Evolutionary conservation across 2,329 filamentous ascomycete species (phyloP).

Genomic region (Tolypocladium inflatum): DNA sequence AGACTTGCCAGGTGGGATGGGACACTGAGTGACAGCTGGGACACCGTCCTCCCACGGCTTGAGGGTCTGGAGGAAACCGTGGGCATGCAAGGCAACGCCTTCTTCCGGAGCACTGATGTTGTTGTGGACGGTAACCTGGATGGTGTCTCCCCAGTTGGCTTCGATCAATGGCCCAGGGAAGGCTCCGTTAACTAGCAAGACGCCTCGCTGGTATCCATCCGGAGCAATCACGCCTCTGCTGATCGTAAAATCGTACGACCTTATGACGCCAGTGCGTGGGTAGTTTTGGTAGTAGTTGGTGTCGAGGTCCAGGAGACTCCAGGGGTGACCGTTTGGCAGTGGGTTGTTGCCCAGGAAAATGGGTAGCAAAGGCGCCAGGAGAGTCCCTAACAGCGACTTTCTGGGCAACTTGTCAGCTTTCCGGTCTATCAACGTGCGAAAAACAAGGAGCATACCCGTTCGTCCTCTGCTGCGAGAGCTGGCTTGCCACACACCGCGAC

Average conservation of each 20-base stretch:
- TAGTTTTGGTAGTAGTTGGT: conserved; percentile 41
- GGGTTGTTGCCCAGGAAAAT: conserved; percentile 39
- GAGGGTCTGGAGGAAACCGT: conserved; percentile 38
- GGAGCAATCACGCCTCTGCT: conserved; percentile 40
- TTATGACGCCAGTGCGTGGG: conserved; percentile 44
- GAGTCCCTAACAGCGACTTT: conserved; percentile 30
- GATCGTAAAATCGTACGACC: conserved; percentile 45
- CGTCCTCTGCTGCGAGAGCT: conserved; percentile 22
- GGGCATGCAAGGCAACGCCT: conserved; percentile 43
- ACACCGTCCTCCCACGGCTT: conserved; percentile 45
- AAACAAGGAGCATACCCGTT: conserved; percentile 24
- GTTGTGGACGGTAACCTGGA: conserved; percentile 61
- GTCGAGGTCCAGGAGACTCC: conserved; percentile 33
- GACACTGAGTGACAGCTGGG: conserved; percentile 50
- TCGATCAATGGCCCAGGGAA: conserved; percentile 59
- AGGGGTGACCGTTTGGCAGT: conserved; percentile 38
- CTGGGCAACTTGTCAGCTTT: conserved; percentile 10
- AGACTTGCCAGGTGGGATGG: conserved; percentile 50
- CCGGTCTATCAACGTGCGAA: too few species aligned
- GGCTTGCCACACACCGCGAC: conserved; percentile 1
- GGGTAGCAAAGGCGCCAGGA: conserved; percentile 26
- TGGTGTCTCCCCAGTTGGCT: conserved; percentile 53
- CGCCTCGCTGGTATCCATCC: conserved; percentile 43
- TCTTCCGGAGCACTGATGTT: conserved; percentile 42
- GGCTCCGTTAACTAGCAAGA: conserved; percentile 54